Evolutionary conservation across 352 stramenopile genomes (phyloP).

Genomic region (Phytophthora parvispora): DNA sequence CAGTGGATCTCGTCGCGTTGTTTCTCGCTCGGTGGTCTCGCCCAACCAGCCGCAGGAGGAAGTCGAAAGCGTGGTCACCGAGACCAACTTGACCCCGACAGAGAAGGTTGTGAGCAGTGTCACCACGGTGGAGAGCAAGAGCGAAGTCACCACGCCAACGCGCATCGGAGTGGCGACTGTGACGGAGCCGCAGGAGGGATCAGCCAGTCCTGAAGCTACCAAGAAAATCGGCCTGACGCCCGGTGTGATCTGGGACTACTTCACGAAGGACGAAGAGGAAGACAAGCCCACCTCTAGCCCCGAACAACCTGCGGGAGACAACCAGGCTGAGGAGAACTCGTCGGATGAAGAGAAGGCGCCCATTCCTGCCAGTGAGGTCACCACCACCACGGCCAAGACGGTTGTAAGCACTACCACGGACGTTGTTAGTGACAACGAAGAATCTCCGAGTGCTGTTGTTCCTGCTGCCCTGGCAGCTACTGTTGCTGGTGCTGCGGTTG

Average conservation of each 20-base stretch:
- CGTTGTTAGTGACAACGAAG: not conserved
- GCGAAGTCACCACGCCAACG: not conserved
- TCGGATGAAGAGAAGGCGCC: constrained; percentile 7
- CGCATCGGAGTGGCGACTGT: not conserved
- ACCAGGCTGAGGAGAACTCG: not conserved
- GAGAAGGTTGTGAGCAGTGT: constrained; percentile 4
- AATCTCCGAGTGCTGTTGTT: not conserved
- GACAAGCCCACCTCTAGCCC: not conserved
- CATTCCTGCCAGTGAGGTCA: not conserved
- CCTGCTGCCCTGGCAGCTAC: not conserved
- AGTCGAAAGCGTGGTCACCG: not conserved
- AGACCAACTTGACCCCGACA: not conserved
- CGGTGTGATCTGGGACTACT: constrained; percentile 16
- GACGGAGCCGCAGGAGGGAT: constrained; percentile 10
- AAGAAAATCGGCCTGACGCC: constrained; percentile 8
- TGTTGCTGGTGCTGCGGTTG: constrained; percentile 5
- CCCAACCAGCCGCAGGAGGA: constrained; percentile 7
- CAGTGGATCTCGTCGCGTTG: constrained; percentile 8
- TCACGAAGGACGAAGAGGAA: constrained; percentile 2
- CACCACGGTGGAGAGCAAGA: not conserved
- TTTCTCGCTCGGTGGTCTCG: constrained; percentile 5
- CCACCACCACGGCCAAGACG: not conserved
- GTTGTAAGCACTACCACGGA: not conserved
- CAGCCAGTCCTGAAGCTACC: not conserved
- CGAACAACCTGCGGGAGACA: not conserved